Evolutionary conservation across 2,329 filamentous ascomycete species (phyloP), one percentile per base, ranked within the genome.

Genomic region (Helminthosporium solani): DNA sequence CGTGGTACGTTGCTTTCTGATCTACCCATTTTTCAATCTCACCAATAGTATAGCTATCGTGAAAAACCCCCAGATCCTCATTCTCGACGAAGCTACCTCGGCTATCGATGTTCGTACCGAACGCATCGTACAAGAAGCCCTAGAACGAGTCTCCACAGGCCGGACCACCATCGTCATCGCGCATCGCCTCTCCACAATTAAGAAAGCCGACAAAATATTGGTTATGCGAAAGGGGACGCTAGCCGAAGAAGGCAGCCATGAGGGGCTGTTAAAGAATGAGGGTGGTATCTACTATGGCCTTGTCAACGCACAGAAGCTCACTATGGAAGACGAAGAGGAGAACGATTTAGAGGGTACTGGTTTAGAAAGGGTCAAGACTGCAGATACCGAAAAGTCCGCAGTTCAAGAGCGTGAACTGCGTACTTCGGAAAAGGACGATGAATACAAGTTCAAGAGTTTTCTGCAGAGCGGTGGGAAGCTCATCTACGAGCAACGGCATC

Each of bases 91-190:
- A 67, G 87, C 88, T 1, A 90, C 87, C 0, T 86, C 82, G 46
- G 84, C 86, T 12, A 78, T 83, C 30, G 80, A 83, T 53, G 76
- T 80, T 1, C 71, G 75, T 12, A 78, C 76, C 0, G 79, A 82
- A 55, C 70, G 69, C 9, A 65, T 79, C 62, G 57, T 88, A 74
- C 66, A 80, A 71, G 52, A 81, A 74, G 67, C 78, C 73, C 54
- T 90, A 41, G 76, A 79, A 16, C 79, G 80, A 0, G 74, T 85
- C 0, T 79, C 86, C 0, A 73, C 79, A 8, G 78, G 75, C 6
- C 79, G 88, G 5, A 88, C 86, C 0, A 84, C 88, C 0, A 80
- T 94, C n/a, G 81, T 90, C 33, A 88, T 92, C 38, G 90, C 89
- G 0, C 87, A 90, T 63, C 77, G 86, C 3, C 74, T 90, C 2